These are phyloP conservation scores for Trichomonas vaginalis DNA, from an alignment of 208 protist species.

Conservation along the genomic window DNA sequence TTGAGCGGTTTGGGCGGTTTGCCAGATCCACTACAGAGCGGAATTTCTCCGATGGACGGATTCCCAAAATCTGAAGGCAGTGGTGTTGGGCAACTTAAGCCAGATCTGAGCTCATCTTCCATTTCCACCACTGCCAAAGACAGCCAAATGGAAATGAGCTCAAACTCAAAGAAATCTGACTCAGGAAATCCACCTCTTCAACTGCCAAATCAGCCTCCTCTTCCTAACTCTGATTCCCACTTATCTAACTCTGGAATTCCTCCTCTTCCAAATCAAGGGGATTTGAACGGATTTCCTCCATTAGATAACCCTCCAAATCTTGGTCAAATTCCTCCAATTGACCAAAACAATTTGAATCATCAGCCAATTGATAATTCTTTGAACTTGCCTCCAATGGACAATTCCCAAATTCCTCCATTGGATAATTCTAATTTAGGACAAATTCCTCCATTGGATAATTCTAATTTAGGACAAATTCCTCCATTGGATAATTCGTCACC, in stretches of 20 bases:
- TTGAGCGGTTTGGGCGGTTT: no score
- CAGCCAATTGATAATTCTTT: not conserved
- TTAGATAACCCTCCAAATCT: not conserved
- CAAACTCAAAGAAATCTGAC: not conserved
- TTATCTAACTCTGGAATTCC: not conserved
- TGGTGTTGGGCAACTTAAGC: not conserved
- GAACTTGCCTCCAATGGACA: no score
- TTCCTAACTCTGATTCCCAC: not conserved
- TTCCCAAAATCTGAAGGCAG: not conserved
- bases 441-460: not conserved
- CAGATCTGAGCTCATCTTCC: no score
- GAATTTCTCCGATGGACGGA: no score
- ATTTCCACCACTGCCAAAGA: not conserved
- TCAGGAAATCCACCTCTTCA: not conserved
- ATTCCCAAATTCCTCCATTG: not conserved
- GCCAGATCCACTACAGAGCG: no score
- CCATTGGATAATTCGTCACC: no score
- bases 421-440: not conserved
- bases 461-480: not conserved
- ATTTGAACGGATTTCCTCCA: not conserved
- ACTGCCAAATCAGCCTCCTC: not conserved
- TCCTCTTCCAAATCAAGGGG: not conserved
- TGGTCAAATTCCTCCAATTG: no score
- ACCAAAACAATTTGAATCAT: no score
- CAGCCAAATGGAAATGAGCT: not conserved